A percentile compares a stretch with the other conserved stretches of the same genome.
These are phyloP conservation scores for Talaromyces proteolyticus DNA, from an alignment of 495 filamentous ascomycete genomes.

Conservation along the genomic window DNA sequence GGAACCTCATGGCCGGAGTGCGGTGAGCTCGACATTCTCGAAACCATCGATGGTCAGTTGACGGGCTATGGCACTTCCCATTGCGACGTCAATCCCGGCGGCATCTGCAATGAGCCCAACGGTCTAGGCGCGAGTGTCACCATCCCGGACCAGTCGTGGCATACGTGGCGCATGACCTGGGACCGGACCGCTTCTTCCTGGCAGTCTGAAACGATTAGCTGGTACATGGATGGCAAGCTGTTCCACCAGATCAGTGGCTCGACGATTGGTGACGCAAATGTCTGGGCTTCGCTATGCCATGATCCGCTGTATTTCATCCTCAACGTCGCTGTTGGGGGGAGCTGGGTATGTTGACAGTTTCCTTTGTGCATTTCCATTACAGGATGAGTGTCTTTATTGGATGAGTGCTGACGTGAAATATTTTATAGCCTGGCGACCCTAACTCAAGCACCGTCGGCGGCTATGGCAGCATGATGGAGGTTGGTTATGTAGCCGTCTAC, in stretches of 20 bases:
- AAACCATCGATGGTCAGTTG: slow-evolving; percentile 2
- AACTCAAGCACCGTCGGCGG: slow-evolving; percentile 2
- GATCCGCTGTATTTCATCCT: slow-evolving; percentile 6
- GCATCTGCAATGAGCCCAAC: slow-evolving; percentile 8
- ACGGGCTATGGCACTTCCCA: slow-evolving; percentile 7
- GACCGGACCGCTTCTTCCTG: slow-evolving; percentile 2
- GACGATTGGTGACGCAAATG: neutral
- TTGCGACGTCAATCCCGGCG: slow-evolving; percentile 4
- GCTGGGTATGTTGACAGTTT: slow-evolving; percentile 1
- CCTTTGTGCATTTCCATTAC: neutral
- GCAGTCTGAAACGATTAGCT: slow-evolving; percentile 5
- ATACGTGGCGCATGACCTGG: slow-evolving; percentile 8
- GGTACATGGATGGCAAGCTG: slow-evolving; percentile 5
- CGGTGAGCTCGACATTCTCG: slow-evolving; percentile 7
- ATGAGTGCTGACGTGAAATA: neutral
- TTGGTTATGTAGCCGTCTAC: slow-evolving; percentile 6
- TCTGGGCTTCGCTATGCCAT: slow-evolving; percentile 7
- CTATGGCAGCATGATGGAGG: slow-evolving; percentile 8
- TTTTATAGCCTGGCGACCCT: slow-evolving; percentile 1
- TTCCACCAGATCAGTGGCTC: slow-evolving; percentile 4
- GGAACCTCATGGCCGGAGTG: slow-evolving; percentile 4
- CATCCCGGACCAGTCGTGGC: slow-evolving; percentile 6
- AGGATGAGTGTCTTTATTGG: too few relatives aligned
- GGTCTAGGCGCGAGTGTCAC: neutral
- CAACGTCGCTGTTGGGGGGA: slow-evolving; percentile 6